phyloP scores from a whole-genome alignment of 305 asterid species.

The Fraxinus greggii region DNA sequence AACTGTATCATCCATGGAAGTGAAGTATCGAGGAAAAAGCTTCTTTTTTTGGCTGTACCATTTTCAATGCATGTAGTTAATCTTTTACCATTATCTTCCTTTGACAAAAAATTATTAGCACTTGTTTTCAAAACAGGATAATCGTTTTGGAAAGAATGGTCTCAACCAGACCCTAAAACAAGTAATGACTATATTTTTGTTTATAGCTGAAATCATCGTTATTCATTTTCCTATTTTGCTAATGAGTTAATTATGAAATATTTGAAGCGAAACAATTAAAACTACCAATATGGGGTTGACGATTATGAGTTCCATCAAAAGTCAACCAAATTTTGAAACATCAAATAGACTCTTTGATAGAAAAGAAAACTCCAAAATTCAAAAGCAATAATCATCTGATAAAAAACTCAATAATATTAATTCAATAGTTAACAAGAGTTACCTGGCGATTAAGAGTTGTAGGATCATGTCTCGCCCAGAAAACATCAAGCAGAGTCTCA shows the following conservation, averaged over 20 bases:
- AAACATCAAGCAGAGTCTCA: conserved; percentile 60
- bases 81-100: not conserved
- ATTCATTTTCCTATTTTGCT: not conserved
- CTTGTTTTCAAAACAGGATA: not conserved
- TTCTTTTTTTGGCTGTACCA: not conserved
- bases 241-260: not conserved
- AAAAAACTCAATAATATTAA: not conserved
- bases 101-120: not conserved
- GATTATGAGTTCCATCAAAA: not conserved
- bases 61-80: not conserved
- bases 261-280: not conserved
- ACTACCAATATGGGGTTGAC: not conserved
- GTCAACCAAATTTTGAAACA: not conserved
- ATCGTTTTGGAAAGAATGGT: not conserved
- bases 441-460: conserved; percentile 94
- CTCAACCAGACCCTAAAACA: not conserved
- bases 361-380: not conserved
- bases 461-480: conserved; percentile 94
- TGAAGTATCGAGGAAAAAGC: not conserved
- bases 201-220: not conserved
- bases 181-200: not conserved
- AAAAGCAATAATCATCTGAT: not conserved
- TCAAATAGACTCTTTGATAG: not conserved
- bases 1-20: not conserved
- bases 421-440: not conserved